Evolutionary conservation across 1,284 basidiomycete genomes (phyloP), one percentile per base, ranked within the genome.

Genomic region (Cryptococcus floricola): DNA sequence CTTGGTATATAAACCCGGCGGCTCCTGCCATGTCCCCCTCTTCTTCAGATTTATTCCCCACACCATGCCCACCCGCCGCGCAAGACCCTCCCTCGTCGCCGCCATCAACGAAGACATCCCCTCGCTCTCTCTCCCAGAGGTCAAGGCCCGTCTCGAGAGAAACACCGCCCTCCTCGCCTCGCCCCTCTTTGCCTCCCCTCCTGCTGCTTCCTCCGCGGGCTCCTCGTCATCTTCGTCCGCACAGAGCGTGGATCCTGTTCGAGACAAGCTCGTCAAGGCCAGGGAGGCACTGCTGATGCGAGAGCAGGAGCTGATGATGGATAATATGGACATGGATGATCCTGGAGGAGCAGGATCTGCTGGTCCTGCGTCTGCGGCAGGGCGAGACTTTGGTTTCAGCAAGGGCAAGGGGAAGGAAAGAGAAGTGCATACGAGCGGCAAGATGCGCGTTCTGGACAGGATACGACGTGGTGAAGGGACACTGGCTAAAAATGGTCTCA

Each of bases 141-240:
- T 74, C 13, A 67, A 65, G 13, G 66, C 66, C 10, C 66, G 73
- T 7, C 60, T 75, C 2, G 66, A 61, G n/a, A 65, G 73, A 4
- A 75, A 75, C 55, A 60, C 64, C 44, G 65, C 69, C 13, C 64
- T 72, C 12, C 61, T 75, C 23, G 52, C 55, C 9, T 65, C 63
- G 3, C 50, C 61, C 3, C 51, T 71, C 9, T 67, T 74, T 43
- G 16, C 49, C 18, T 41, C 19, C 14, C 38, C 48, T 4, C 14
- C 52, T n/a, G 23, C 48, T 41, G 43, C 47, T 44, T 52, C 54
- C 12, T 38, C 38, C 25, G 28, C 58, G 19, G 45, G 47, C 13
- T 27, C 54, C 19, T 50, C 46, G 25, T 46, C 12, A 44, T 43
- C 5, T 23, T 54, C 8, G 37, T 50, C 5, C 16, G 50, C 12